Percentiles rank a stretch among this genome's conserved stretches.
Evolutionary conservation across 345 rosid genomes (phyloP).

Genomic region (Kernera saxatilis): DNA sequence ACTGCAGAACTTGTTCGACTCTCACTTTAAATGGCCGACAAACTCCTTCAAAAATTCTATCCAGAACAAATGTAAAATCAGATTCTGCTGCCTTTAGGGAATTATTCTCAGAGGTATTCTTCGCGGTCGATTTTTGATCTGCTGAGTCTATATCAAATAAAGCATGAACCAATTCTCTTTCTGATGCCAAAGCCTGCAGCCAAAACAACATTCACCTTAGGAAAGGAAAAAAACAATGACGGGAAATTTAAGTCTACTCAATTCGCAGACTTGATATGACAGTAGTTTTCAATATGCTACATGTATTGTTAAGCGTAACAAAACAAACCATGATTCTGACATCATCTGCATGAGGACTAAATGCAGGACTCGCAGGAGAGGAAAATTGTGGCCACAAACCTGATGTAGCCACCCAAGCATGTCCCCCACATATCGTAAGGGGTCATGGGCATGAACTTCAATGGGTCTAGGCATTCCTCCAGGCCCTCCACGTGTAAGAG

Average conservation of each 20-base stretch:
- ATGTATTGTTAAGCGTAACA: background rate
- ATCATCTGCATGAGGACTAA: background rate
- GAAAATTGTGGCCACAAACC: slow-evolving; percentile 39
- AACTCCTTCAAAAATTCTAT: slow-evolving; percentile 99
- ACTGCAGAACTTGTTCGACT: slow-evolving; percentile 97
- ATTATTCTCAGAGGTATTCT: slow-evolving; percentile 50
- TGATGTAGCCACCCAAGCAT: slow-evolving; percentile 99
- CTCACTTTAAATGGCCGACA: slow-evolving; percentile 98
- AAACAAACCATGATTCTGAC: background rate
- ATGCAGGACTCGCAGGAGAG: background rate
- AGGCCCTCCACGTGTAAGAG: slow-evolving; percentile 98
- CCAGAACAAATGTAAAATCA: slow-evolving; percentile 78
- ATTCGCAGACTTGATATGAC: background rate
- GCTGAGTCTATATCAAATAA: slow-evolving; percentile 77
- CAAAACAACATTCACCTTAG: slow-evolving; percentile 12
- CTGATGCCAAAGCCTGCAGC: slow-evolving; percentile 94
- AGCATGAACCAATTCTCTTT: slow-evolving; percentile 82
- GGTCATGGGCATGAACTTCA: slow-evolving; percentile 99
- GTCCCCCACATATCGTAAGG: slow-evolving; percentile 93
- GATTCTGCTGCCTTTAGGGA: slow-evolving; percentile 62
- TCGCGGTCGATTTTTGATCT: slow-evolving; percentile 53
- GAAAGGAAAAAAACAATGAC: background rate
- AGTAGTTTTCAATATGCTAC: background rate
- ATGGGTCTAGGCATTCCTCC: slow-evolving; percentile 99
- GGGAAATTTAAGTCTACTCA: background rate